A percentile compares a stretch with the other conserved stretches of the same genome.
phyloP scores from a whole-genome alignment of 176 grass and related monocot genomes.

The Puya raimondii region DNA sequence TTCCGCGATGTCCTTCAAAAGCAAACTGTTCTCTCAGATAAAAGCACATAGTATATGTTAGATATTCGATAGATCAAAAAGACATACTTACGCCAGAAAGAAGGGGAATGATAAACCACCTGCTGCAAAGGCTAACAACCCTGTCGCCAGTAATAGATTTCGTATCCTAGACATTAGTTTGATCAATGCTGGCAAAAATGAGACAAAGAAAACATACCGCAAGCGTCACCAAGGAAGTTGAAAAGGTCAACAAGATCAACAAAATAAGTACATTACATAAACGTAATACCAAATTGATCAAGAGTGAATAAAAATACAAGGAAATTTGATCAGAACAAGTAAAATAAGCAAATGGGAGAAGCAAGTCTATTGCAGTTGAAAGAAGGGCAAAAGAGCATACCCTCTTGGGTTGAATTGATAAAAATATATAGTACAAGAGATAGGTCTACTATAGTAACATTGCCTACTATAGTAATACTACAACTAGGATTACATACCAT shows the following conservation, averaged over 20 bases:
- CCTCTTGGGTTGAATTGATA: no score
- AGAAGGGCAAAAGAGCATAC: no score
- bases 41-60: background rate
- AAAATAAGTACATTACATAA: background rate
- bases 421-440: no score
- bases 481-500: no score
- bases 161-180: slow-evolving; percentile 58
- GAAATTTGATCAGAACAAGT: no score
- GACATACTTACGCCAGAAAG: slow-evolving; percentile 51
- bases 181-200: slow-evolving; percentile 27
- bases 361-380: no score
- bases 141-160: slow-evolving; percentile 43
- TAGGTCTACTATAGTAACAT: no score
- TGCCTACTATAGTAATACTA: no score
- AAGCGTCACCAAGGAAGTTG: background rate
- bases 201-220: background rate
- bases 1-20: slow-evolving; percentile 54
- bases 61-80: background rate
- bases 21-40: background rate
- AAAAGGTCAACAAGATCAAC: background rate
- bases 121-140: slow-evolving; percentile 44
- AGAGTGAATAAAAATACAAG: background rate
- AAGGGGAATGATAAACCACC: slow-evolving; percentile 58
- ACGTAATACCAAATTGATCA: background rate
- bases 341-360: no score